These are phyloP conservation scores for Hypsizygus marmoreus DNA, from an alignment of 768 basidiomycete genomes.

Conservation along the genomic window DNA sequence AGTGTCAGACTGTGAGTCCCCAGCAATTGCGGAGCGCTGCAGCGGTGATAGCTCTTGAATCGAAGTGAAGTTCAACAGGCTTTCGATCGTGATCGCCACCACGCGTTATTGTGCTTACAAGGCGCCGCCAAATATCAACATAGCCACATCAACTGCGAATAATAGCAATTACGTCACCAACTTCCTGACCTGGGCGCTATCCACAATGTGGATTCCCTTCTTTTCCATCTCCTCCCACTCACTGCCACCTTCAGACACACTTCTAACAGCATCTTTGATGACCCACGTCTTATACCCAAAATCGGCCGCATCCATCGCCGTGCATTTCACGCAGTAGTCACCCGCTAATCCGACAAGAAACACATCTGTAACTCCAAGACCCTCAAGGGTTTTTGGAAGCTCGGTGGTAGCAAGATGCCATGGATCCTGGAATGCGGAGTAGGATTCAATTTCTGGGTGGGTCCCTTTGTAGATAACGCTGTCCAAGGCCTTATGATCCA, in stretches of 20 bases:
- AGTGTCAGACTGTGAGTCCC: too few species aligned
- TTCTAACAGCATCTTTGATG: constrained; percentile 48
- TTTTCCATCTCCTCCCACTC: constrained; percentile 39
- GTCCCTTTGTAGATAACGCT: constrained; percentile 56
- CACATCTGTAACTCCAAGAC: constrained; percentile 53
- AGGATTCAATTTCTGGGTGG: constrained; percentile 66
- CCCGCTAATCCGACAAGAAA: constrained; percentile 72
- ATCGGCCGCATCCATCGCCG: constrained; percentile 55
- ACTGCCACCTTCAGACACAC: constrained; percentile 32
- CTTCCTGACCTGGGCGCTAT: constrained; percentile 30
- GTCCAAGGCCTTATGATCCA: constrained; percentile 44
- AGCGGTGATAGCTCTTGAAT: too few species aligned
- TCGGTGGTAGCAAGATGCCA: constrained; percentile 49
- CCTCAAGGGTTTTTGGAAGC: constrained; percentile 43
- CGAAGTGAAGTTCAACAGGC: too few species aligned
- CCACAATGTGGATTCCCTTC: constrained; percentile 35
- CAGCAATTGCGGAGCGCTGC: too few species aligned
- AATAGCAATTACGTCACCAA: constrained; percentile 10
- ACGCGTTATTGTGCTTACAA: too few species aligned
- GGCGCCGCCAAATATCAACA: too few species aligned
- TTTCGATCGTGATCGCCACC: too few species aligned
- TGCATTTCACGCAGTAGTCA: constrained; percentile 74
- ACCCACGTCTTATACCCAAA: constrained; percentile 53
- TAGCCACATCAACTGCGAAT: neutral
- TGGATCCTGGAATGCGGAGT: constrained; percentile 76